Percentiles rank a stretch among this genome's conserved stretches.
Conservation (phyloP, 176 grass and related monocot species). For the Rhipidocladum racemiflorum region DNA sequence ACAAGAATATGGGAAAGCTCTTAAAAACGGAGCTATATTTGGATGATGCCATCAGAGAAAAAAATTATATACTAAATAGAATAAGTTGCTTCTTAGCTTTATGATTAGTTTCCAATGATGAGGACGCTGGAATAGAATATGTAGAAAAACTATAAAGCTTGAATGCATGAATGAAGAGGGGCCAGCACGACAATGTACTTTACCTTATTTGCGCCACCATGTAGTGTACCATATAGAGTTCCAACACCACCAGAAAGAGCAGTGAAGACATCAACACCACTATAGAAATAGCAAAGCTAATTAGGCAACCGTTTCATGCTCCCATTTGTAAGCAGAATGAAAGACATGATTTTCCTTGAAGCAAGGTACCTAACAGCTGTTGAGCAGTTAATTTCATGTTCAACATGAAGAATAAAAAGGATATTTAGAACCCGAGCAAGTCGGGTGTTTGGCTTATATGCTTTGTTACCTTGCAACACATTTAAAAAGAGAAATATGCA, state of each 20-base stretch:
- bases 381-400: constrained; percentile 99
- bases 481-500: constrained; percentile 14
- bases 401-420: constrained; percentile 95
- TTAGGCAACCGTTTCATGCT: constrained; percentile 29
- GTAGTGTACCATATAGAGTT: constrained; percentile 92
- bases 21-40: not conserved
- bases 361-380: constrained; percentile 97
- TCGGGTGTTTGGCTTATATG: constrained; percentile 82
- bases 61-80: not conserved
- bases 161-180: constrained; percentile 14
- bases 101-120: not conserved
- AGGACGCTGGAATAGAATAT: not conserved
- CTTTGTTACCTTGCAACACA: constrained; percentile 60
- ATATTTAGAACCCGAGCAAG: constrained; percentile 84
- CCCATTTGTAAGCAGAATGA: constrained; percentile 6
- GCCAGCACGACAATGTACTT: not conserved
- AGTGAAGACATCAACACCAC: constrained; percentile 96
- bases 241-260: constrained; percentile 95
- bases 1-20: not conserved
- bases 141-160: not conserved
- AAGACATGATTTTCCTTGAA: constrained; percentile 62
- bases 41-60: not conserved
- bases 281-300: constrained; percentile 42
- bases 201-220: constrained; percentile 98
- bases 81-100: not conserved